Evolutionary conservation across 2,329 filamentous ascomycete species (phyloP), one percentile per base, ranked within the genome.

Genomic region (Talaromyces sp.): DNA sequence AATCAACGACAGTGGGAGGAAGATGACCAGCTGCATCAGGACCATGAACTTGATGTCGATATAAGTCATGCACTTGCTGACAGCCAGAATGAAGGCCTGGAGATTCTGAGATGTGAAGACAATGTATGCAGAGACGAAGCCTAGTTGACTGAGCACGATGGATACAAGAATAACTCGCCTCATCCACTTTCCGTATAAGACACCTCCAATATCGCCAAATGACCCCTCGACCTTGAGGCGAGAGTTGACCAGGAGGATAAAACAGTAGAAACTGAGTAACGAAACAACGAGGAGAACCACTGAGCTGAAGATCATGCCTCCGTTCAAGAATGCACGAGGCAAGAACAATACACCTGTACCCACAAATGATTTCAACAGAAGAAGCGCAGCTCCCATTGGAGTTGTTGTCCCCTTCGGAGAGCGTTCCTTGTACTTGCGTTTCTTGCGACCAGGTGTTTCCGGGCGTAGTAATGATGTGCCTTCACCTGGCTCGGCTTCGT

Each of bases 241-340:
- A 1, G 92, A 95, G 63, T 88, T 88, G 65, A 97, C 92, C 33
- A 99, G 84, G 15, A 99, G 83, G 49, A 99, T 92, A 77, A 99
- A 99, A 79, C 93, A 97, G 80, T 97, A 96, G 78, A 96, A 99
- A 73, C 93, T 97, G 62, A 99, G 81, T 2, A 85, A 80, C 7
- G 95, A 93, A 17, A 99, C 91, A 44, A 83, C 84, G 25, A 99
- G 81, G n/a, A 99, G 84, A 17, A 99, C 90, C 57, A 96, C 66
- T 72, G 96, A 96, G 70, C 92, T 96, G 77, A 99, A 99, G 17
- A 96, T 79, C 93, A 99, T 98, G 62, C 95, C 95, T 59, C 95
- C 95, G 70, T 96, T 99, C 65, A 97, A 84, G 72, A 95, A 99
- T 4, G 95, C 63, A 49, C 63, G 59, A 3, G 63, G 63, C 19